A percentile compares a stretch with the other conserved stretches of the same genome.
These are phyloP conservation scores for Leccinum proliferum DNA, from an alignment of 1,284 basidiomycete genomes.

Conservation along the genomic window DNA sequence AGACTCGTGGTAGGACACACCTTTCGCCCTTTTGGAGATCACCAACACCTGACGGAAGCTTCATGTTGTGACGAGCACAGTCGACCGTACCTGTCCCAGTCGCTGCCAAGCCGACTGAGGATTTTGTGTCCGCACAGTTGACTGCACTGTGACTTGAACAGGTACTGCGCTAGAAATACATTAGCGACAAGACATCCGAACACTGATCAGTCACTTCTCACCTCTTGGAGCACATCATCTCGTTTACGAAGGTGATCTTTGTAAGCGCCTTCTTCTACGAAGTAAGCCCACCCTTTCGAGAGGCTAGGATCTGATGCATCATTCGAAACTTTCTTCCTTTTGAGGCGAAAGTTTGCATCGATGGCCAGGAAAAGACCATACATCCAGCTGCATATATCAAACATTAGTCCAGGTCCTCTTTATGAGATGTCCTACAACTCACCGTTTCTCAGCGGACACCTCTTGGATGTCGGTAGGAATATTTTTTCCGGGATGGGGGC, in stretches of 20 bases:
- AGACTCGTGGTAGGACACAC: background rate
- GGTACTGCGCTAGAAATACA: background rate
- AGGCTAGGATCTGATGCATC: background rate
- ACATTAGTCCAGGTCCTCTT: background rate
- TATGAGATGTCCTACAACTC: background rate
- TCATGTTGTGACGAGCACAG: background rate
- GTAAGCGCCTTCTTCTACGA: background rate
- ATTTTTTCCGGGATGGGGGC: background rate
- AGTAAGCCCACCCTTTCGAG: background rate
- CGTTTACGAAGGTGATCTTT: background rate
- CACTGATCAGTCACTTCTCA: background rate
- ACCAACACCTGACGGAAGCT: background rate
- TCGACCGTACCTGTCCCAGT: background rate
- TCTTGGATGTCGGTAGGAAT: background rate
- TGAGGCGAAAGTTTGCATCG: background rate
- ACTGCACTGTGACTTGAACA: conserved; percentile 1
- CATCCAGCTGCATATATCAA: background rate
- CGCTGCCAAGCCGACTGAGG: background rate
- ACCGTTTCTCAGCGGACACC: background rate
- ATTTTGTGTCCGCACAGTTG: background rate
- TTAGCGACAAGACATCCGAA: background rate
- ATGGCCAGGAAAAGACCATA: background rate
- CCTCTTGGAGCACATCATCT: background rate
- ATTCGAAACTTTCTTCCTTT: background rate
- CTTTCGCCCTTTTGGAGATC: background rate